Base-by-base conservation (phyloP, 2,329 filamentous ascomycete species). In the Tympanopsis confertula region DNA sequence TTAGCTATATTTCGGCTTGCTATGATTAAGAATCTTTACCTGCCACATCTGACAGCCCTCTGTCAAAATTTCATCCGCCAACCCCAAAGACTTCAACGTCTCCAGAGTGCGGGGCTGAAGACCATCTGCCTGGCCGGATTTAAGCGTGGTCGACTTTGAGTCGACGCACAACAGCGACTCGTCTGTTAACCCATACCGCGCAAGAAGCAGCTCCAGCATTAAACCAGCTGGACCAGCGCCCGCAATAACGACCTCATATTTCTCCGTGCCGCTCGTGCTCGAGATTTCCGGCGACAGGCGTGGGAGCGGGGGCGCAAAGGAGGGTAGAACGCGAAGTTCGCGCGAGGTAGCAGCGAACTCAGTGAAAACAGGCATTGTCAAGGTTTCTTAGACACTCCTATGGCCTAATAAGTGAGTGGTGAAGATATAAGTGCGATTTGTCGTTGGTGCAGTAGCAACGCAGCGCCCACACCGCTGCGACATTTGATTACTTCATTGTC, bases 171-270 rank as follows among this genome's bases (percentile, higher is more conserved):
- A 47, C 5, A 65, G 46, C 1, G 59, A 61, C 15, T 51, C 46
- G 35, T 63, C 59, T 18, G 42, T 49, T 14, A 67, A 45, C 13
- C 63, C 63, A 39, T 62, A 62, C 19, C 62, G 59, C 5, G 63
- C 56, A 15, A 68, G 53, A 7, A 63, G 52, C 2, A 64, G 44
- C 15, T 54, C 48, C 5, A 63, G 49, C 47, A 64, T 58, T 1
- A 65, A 49, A 3, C 62, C 62, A 7, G 61, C 57, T 2, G 62
- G 62, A 7, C 62, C 62, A 22, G 57, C 59, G 30, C 62, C 62
- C 10, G 56, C 52, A 12, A 65, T 46, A 2, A 65, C 49, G 2
- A 65, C 59, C 43, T 65, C 61, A 47, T 62, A 63, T 39, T 48
- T 55, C 28, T 57, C 57, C 3, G 41, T 43, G 20, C 41, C 41